These are phyloP conservation scores for Eucalyptus camaldulensis DNA, from an alignment of 345 rosid genomes.

Conservation along the genomic window DNA sequence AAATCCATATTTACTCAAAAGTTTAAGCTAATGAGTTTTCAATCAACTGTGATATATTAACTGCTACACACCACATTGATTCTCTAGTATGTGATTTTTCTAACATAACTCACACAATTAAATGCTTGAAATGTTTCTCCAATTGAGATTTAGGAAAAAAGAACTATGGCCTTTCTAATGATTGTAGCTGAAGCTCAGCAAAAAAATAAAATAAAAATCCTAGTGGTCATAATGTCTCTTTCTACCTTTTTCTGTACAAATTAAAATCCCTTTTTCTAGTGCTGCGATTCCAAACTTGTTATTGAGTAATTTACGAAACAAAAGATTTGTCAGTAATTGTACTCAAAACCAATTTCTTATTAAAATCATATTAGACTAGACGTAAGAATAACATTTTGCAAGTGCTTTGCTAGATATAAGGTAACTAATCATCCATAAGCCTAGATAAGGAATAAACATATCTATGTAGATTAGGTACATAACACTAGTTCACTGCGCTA, in stretches of 20 bases:
- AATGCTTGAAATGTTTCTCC: background rate
- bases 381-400: background rate
- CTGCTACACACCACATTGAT: background rate
- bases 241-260: too few species aligned
- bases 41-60: too few species aligned
- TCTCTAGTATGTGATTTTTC: background rate
- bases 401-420: background rate
- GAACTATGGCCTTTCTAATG: background rate
- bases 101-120: background rate
- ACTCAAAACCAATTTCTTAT: background rate
- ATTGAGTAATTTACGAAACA: background rate
- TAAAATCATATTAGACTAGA: background rate
- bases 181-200: background rate
- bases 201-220: too few species aligned
- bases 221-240: too few species aligned
- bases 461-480: background rate
- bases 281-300: too few species aligned
- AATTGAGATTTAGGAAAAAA: background rate
- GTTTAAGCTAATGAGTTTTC: too few species aligned
- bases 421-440: too few species aligned
- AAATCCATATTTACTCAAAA: background rate
- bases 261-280: too few species aligned
- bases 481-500: background rate
- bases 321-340: background rate
- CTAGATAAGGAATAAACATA: background rate